Evolutionary conservation across 2,329 filamentous ascomycete species (phyloP), one percentile per base, ranked within the genome.

Genomic region (Metarhizium brunneum): DNA sequence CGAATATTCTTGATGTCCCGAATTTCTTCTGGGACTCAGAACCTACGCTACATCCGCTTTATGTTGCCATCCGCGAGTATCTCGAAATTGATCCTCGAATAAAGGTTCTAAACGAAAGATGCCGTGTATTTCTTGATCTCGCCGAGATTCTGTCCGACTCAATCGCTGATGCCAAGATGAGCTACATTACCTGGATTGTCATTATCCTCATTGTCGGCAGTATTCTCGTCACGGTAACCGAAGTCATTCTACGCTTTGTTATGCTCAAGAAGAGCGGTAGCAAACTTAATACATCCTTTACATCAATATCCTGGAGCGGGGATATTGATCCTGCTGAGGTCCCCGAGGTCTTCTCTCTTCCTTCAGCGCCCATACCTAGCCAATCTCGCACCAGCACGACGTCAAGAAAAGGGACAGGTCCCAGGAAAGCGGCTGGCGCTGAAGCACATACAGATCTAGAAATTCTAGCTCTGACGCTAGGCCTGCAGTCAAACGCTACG

Each of bases 11-110:
- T 56, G 92, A 96, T 70, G 90, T 95, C 1, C 92, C 92, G 58
- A 95, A 92, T 69, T 96, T 96, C 79, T 95, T 97, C 79, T 99
- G 94, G 94, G 92, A 97, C 69, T 89, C 89, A 11, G 94, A 99
- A 68, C 94, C 94, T 18, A 96, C 90, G 0, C 80, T 99, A 0
- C 90, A 96, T 68, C 94, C 94, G 0, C 84, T 99, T 32, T 99
- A 99, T 75, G 86, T 84, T 57, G 94, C 92, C 57, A 90, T 97
- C 52, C 89, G 94, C 64, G 94, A 97, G 70, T 99, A 99, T 68
- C 86, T 99, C 58, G 94, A 99, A 68, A 97, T 99, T 69, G 92
- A 95, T 66, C 90, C 88, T 7, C 90, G 94, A 54, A 96, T 96
- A 68, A 90, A 95, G 71, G 92, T 97, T 29, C 86, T 99, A 61